Conservation (phyloP, 2,329 filamentous ascomycete species). For the Talaromyces sp. region DNA sequence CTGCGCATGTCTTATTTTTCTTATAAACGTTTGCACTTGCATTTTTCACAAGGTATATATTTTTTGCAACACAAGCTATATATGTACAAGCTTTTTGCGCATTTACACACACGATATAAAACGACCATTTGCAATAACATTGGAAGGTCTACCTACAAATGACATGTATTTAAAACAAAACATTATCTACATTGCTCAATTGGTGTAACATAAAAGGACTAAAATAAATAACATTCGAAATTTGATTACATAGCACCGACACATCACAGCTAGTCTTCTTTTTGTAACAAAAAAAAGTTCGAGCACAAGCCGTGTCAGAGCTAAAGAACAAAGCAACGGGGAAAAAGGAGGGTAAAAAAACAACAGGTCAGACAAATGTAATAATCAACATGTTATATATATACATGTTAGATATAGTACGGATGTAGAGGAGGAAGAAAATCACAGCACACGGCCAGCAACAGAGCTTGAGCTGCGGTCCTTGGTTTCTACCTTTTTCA, state of each 20-base stretch:
- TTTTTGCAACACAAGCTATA: no score
- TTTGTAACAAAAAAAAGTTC: not conserved
- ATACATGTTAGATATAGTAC: not conserved
- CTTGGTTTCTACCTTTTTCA: slow-evolving; percentile 86
- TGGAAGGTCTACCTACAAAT: not conserved
- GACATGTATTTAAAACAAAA: not conserved
- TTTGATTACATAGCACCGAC: not conserved
- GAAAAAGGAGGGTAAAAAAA: not conserved
- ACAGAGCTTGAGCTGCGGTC: slow-evolving; percentile 69
- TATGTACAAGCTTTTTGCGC: not conserved
- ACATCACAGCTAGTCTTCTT: not conserved
- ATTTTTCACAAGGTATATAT: no score
- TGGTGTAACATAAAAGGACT: not conserved
- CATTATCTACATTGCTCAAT: not conserved
- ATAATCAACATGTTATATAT: not conserved
- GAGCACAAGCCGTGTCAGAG: not conserved
- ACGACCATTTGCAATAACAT: not conserved
- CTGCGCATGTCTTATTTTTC: not conserved
- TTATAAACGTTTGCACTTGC: no score
- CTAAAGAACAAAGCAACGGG: not conserved
- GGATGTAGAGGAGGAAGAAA: not conserved
- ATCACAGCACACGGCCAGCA: slow-evolving; percentile 65
- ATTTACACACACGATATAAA: not conserved
- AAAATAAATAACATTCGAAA: not conserved
- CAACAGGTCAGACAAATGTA: not conserved